A percentile compares a stretch with the other conserved stretches of the same genome.
phyloP scores from a whole-genome alignment of 352 stramenopile genomes.

The Phytophthora pinifolia region DNA sequence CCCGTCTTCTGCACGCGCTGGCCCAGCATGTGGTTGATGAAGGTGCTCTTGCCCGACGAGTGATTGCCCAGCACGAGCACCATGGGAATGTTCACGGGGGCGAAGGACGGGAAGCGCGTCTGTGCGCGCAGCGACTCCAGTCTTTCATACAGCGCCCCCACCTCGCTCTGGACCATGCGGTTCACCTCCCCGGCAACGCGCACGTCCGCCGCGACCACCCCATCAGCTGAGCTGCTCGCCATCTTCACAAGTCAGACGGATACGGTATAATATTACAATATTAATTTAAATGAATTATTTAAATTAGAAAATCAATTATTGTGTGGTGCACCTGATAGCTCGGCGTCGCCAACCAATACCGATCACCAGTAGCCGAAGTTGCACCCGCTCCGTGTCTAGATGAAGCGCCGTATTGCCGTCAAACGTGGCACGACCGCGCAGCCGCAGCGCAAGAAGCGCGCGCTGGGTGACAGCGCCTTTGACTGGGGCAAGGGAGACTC shows the following conservation, averaged over 20 bases:
- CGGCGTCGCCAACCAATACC: constrained; percentile 32
- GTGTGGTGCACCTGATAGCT: too few species aligned
- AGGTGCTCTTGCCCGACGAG: constrained; percentile 85
- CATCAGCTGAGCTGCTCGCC: constrained; percentile 11
- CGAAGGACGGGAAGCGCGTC: constrained; percentile 80
- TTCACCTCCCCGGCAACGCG: constrained; percentile 74
- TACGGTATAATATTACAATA: too few species aligned
- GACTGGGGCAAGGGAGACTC: constrained; percentile 60
- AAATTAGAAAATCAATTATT: too few species aligned
- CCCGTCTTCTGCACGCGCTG: constrained; percentile 85
- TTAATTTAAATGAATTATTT: neutral
- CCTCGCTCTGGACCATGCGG: constrained; percentile 84
- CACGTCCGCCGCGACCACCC: constrained; percentile 23
- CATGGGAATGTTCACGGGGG: constrained; percentile 78
- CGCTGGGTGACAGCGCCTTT: constrained; percentile 77
- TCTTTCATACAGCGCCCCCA: constrained; percentile 63
- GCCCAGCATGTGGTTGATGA: constrained; percentile 89
- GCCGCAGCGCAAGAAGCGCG: constrained; percentile 59
- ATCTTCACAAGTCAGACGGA: constrained; percentile 4
- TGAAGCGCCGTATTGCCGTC: constrained; percentile 44
- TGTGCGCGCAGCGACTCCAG: constrained; percentile 66
- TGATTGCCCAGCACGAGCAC: constrained; percentile 87
- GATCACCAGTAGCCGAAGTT: constrained; percentile 9
- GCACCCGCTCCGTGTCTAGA: constrained; percentile 1
- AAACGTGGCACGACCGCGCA: constrained; percentile 55